Base-by-base conservation (phyloP, 129 eudicot species). In the Flaveria brownii region DNA sequence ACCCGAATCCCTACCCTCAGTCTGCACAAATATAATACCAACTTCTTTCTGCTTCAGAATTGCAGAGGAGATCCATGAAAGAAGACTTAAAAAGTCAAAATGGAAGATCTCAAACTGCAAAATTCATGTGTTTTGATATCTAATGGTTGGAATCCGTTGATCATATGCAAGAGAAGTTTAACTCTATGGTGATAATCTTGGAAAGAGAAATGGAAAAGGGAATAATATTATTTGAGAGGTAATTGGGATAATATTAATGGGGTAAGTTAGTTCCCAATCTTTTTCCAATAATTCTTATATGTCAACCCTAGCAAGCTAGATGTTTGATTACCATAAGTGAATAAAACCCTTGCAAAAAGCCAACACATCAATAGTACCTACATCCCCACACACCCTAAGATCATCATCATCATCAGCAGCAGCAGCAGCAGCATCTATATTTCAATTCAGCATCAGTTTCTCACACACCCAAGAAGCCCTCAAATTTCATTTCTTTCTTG, bases 281-380 rank as follows among this genome's bases (percentile, higher is more conserved):
- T 80, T 80, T 80, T 80, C 84, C 84, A 80, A 74, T 80, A 80
- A 80, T 74, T 74, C 84, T 80, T 74, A 55, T 80, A 80, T 80
- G 80, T 80, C 84, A 80, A 80, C 84, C 84, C 84, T 80, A 80
- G 84, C 47, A 26, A 55, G 84, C 71, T 74, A 74, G 71, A 80
- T 67, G 84, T 80, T 80, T 80, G 80, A 80, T 80, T 80, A 74
- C 84, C 80, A 74, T 80, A 74, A 74, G 79, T 80, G 75, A 74
- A 68, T 80, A 80, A 63, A 52, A 80, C 74, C 84, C 84, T 26
- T 45, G 25, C 45, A 80, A 74, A 80, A 80, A 80, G 84, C 84
- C 84, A 80, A 80, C 84, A 74, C 76, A 80, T 52, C 84, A 80
- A 74, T 45, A 80, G 84, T 80, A 80, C 84, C 55, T 80, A 68